Conservation (phyloP, 108 stramenopile species). For the Cyclotella sp. region DNA sequence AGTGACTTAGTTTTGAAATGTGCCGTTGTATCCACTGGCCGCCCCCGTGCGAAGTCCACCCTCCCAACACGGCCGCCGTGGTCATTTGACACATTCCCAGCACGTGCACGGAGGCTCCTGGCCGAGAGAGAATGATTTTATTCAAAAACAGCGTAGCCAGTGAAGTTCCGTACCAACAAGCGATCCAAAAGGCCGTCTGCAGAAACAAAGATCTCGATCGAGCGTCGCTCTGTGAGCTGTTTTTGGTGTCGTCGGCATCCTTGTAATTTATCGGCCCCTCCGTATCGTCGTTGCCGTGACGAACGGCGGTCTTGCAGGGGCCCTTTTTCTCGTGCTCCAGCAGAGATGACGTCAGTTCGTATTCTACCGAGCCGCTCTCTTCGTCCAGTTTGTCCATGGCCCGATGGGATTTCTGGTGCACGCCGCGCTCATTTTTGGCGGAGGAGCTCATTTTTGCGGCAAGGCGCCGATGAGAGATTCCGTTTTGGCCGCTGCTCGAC, state of each 20-base stretch:
- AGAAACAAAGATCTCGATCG: slow-evolving; percentile 43
- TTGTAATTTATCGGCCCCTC: not conserved
- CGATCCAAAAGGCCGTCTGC: slow-evolving; percentile 52
- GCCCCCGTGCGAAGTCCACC: slow-evolving; percentile 44
- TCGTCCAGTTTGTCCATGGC: slow-evolving; percentile 14
- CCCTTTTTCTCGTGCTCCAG: not conserved
- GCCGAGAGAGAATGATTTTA: slow-evolving; percentile 47
- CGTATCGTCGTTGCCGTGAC: not conserved
- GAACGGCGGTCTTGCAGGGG: not conserved
- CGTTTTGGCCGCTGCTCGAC: not conserved
- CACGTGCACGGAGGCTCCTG: slow-evolving; percentile 43
- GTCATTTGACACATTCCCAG: slow-evolving; percentile 60
- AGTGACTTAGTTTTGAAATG: not conserved
- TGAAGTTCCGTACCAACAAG: slow-evolving; percentile 45
- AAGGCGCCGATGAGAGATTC: slow-evolving; percentile 4
- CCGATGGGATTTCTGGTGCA: not conserved
- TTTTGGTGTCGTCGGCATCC: slow-evolving; percentile 20
- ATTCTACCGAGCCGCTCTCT: slow-evolving; percentile 21
- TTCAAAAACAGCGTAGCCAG: slow-evolving; percentile 55
- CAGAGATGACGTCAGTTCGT: slow-evolving; percentile 16
- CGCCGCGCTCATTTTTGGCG: not conserved
- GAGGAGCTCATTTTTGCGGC: not conserved
- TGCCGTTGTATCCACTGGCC: not conserved
- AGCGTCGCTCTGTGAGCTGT: slow-evolving; percentile 17
- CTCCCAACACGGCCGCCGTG: slow-evolving; percentile 54